Evolutionary conservation across 2,329 filamentous ascomycete genomes (phyloP), one percentile per base, ranked within the genome.

Genomic region (Aurifilum marmelostoma): DNA sequence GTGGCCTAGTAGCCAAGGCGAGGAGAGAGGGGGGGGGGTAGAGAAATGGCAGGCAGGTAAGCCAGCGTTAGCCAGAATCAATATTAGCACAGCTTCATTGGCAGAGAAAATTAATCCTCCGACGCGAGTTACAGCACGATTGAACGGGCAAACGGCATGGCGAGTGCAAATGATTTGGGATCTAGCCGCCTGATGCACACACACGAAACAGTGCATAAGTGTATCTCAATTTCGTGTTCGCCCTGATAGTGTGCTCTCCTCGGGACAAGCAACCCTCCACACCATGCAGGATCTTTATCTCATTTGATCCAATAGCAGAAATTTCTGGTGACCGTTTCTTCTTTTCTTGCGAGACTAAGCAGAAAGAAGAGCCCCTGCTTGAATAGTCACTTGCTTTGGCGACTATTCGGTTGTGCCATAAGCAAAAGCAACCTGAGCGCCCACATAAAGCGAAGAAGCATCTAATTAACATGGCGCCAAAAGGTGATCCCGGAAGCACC

Each of bases 41-140:
- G n/a, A n/a, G n/a, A n/a, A n/a, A n/a, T n/a, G n/a, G n/a, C n/a
- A 12, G 16, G 32, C 56, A 34, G 34, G 34, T 32, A 59, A 16
- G 18, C 56, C 2, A 59, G 8, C 21, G 21, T 37, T 9, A 37
- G 21, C 16, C 56, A 59, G 56, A 32, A 59, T 59, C 32, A n/a
- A 59, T n/a, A 59, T 18, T 34, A 8, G 56, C 21, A 59, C 29
- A 59, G 18, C 56, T 37, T 37, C 56, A 59, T 37, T 59, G 56
- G 56, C 56, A 59, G 56, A 59, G 21, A 21, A 59, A 59, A 34
- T 37, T 37, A 18, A 12, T 29, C n/a, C n/a, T n/a, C n/a, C 56
- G 32, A 59, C 21, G 32, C 32, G 37, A 59, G 18, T 37, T 5
- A 37, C 9, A 21, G 21, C 9, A 34, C 3, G 32, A 59, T n/a